Evolutionary conservation across 176 grass and related monocot genomes (phyloP).

Genomic region (Echinochloa phyllopogon): DNA sequence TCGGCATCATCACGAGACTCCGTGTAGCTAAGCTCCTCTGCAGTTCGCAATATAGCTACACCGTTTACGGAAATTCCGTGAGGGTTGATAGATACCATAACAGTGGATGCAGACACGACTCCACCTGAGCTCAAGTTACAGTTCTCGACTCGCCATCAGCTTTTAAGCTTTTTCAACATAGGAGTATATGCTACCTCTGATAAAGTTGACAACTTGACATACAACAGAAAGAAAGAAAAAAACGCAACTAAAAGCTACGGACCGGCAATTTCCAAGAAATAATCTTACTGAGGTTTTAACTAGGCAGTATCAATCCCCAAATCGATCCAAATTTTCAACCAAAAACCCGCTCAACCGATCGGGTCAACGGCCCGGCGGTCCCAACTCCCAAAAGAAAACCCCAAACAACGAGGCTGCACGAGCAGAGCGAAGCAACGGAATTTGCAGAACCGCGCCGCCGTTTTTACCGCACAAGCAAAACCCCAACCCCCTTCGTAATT

Average conservation of each 20-base stretch:
- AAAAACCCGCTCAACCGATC: neutral
- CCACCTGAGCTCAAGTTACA: neutral
- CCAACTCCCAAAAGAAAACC: neutral
- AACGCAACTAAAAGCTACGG: neutral
- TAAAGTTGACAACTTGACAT: conserved; percentile 23
- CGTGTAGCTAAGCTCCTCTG: neutral
- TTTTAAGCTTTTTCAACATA: neutral
- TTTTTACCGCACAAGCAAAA: neutral
- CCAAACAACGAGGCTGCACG: neutral
- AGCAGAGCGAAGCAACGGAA: neutral
- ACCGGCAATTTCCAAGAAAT: neutral
- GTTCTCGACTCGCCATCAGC: neutral
- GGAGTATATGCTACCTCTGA: neutral
- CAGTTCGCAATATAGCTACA: neutral
- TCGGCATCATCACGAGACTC: neutral
- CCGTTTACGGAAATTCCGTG: neutral
- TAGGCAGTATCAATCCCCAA: neutral
- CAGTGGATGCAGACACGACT: neutral
- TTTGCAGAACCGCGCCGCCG: neutral
- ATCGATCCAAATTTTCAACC: conserved; percentile 15
- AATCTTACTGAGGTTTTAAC: neutral
- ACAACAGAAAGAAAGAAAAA: neutral
- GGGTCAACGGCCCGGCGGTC: conserved; percentile 43
- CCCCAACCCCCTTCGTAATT: neutral
- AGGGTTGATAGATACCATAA: neutral